Evolutionary conservation across 768 basidiomycete genomes (phyloP).

Genomic region (Hypsizygus marmoreus): DNA sequence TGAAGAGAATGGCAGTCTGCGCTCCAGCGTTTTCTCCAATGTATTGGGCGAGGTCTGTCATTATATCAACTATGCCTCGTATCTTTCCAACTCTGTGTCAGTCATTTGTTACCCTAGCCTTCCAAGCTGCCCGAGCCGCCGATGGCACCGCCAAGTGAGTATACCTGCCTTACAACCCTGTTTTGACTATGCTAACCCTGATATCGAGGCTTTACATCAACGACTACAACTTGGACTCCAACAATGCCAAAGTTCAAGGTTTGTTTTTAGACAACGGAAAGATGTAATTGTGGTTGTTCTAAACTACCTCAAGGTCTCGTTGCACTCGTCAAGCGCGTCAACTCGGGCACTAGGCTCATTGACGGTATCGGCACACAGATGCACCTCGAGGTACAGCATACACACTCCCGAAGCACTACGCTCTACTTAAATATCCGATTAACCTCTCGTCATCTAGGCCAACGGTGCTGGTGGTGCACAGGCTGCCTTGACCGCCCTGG

Average conservation of each 20-base stretch:
- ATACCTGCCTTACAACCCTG: neutral
- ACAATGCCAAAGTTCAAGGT: conserved; percentile 46
- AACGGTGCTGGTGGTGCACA: conserved; percentile 42
- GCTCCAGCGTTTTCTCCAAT: conserved; percentile 48
- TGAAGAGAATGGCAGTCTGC: conserved; percentile 51
- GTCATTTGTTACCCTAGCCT: conserved; percentile 53
- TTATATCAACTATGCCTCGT: neutral
- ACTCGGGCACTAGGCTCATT: conserved; percentile 38
- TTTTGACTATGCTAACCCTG: too few relatives aligned
- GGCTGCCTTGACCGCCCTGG: conserved; percentile 44
- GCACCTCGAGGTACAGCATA: conserved; percentile 35
- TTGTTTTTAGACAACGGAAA: too few relatives aligned
- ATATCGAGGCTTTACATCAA: conserved; percentile 37
- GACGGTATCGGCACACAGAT: conserved; percentile 55
- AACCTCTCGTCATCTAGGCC: conserved; percentile 24
- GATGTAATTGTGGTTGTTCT: conserved; percentile 21
- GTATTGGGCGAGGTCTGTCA: conserved; percentile 44
- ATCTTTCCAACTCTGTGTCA: conserved; percentile 16
- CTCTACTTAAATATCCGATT: too few relatives aligned
- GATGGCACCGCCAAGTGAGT: conserved; percentile 49
- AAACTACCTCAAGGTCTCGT: conserved; percentile 20
- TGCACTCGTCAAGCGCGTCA: conserved; percentile 39
- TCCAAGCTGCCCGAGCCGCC: conserved; percentile 48
- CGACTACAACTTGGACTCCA: conserved; percentile 52
- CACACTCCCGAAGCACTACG: neutral